phyloP scores from a whole-genome alignment of 2,329 filamentous ascomycete genomes.

The Neocucurbitaria cava region DNA sequence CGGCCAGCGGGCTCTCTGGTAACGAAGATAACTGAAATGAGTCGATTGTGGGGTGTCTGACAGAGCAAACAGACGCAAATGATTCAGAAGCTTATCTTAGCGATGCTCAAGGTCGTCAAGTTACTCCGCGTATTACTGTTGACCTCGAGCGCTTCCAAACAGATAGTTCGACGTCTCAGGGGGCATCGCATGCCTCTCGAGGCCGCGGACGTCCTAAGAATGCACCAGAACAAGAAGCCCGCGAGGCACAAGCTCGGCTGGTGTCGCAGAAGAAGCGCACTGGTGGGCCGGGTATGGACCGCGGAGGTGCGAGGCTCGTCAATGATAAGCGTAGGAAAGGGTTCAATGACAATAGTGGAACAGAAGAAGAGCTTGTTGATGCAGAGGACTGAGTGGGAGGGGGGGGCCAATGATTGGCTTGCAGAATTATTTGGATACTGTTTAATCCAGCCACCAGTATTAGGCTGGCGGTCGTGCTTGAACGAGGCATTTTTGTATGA shows the following conservation, averaged over 20 bases:
- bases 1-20: constrained; percentile 62
- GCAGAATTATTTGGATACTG: background rate
- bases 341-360: constrained; percentile 60
- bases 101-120: constrained; percentile 54
- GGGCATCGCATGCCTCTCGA: constrained; percentile 32
- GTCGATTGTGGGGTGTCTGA: constrained; percentile 25
- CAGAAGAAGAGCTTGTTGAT: constrained; percentile 53
- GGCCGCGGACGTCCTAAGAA: constrained; percentile 42
- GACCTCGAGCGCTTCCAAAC: constrained; percentile 20
- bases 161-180: constrained; percentile 1
- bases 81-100: constrained; percentile 58
- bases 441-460: background rate
- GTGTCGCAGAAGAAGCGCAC: constrained; percentile 58
- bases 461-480: background rate
- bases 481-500: background rate
- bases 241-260: constrained; percentile 54
- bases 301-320: constrained; percentile 60
- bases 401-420: background rate
- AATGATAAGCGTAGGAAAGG: constrained; percentile 59
- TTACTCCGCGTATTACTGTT: constrained; percentile 54
- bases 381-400: constrained; percentile 26
- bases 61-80: constrained; percentile 39
- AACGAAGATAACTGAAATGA: constrained; percentile 47
- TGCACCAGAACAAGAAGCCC: constrained; percentile 54
- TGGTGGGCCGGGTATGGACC: constrained; percentile 61